phyloP scores from a whole-genome alignment of 345 rosid species.

The Aurinia saxatilis region DNA sequence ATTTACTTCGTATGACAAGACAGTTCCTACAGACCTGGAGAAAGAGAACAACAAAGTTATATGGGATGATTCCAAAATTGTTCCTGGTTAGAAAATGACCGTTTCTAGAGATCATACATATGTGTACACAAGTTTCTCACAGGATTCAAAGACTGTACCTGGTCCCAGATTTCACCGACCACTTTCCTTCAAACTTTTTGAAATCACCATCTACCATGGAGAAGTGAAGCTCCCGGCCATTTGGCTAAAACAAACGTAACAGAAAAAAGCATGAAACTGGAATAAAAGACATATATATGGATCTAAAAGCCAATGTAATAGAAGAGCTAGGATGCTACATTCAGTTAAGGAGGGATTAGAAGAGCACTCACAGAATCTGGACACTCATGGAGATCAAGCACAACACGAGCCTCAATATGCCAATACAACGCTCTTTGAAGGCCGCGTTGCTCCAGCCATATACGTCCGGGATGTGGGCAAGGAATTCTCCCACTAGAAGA shows the following conservation, averaged over 20 bases:
- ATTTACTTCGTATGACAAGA: slow-evolving; percentile 75
- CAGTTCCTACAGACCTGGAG: slow-evolving; percentile 51
- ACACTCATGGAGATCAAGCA: slow-evolving; percentile 80
- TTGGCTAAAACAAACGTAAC: slow-evolving; percentile 36
- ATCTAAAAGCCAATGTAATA: not conserved
- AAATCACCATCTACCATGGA: slow-evolving; percentile 98
- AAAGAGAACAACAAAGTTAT: slow-evolving; percentile 2
- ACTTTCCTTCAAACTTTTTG: slow-evolving; percentile 95
- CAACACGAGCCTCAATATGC: slow-evolving; percentile 99
- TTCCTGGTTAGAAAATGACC: not conserved
- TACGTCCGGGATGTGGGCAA: slow-evolving; percentile 89
- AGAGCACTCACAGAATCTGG: slow-evolving; percentile 47
- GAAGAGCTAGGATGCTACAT: not conserved
- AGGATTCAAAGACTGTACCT: slow-evolving; percentile 37
- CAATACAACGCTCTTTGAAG: slow-evolving; percentile 86
- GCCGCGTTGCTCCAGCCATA: slow-evolving; percentile 98
- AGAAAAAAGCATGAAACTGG: not conserved
- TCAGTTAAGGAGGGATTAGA: too few species aligned
- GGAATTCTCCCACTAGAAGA: slow-evolving; percentile 69
- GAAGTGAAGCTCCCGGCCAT: slow-evolving; percentile 65
- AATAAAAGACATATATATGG: not conserved
- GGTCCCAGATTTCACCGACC: slow-evolving; percentile 68
- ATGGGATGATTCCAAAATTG: not conserved
- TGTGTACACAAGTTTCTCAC: not conserved
- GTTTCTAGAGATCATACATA: not conserved